Evolutionary conservation across 177 flowering plant genomes (phyloP).

Genomic region (Vitis hybrid): DNA sequence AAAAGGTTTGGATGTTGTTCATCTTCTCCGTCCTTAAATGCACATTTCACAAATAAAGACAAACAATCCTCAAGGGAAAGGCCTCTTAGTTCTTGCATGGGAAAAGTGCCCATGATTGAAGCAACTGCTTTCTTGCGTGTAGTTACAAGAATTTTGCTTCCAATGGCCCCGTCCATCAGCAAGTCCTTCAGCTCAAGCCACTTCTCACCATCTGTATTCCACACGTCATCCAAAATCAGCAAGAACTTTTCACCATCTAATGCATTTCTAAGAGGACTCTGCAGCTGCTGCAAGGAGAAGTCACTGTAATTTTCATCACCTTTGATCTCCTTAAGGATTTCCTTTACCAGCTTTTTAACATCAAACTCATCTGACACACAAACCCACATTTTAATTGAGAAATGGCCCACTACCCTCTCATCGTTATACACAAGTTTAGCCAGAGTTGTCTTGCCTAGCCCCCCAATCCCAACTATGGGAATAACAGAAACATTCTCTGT

Average conservation of each 20-base stretch:
- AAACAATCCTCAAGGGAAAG: not conserved
- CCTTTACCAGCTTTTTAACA: not conserved
- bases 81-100: not conserved
- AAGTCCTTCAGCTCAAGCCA: not conserved
- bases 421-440: conserved; percentile 18
- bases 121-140: conserved; percentile 5
- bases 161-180: not conserved
- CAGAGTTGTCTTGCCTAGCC: conserved; percentile 20
- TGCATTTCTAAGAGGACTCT: not conserved
- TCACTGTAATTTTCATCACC: not conserved
- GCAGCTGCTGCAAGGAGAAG: not conserved
- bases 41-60: conserved; percentile 1
- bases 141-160: conserved; percentile 11
- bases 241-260: not conserved
- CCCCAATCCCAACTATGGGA: conserved; percentile 21
- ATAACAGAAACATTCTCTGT: not conserved
- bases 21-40: not conserved
- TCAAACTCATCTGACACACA: conserved; percentile 14
- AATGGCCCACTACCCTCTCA: conserved; percentile 1
- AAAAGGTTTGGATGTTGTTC: not conserved
- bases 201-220: not conserved
- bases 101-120: not conserved
- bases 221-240: conserved; percentile 12
- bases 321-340: not conserved
- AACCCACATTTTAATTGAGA: conserved; percentile 13